A percentile compares a stretch with the other conserved stretches of the same genome.
Conservation (phyloP, 352 stramenopile genomes). For the Thalassiosira hispida region DNA sequence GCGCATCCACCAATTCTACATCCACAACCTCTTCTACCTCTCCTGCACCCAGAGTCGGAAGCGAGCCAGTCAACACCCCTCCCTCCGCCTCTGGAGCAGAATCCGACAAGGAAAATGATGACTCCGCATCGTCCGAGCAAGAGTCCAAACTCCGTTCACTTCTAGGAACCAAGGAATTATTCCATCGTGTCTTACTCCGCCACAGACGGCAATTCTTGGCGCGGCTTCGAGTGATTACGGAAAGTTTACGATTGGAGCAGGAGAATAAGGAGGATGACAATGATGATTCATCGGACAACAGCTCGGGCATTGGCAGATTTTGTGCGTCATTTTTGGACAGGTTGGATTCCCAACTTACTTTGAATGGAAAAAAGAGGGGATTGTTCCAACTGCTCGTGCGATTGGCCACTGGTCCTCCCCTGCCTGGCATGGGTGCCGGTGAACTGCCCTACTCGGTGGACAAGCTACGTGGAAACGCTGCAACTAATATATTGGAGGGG, state of each 20-base stretch:
- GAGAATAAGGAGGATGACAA: conserved; percentile 11
- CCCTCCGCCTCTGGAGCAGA: neutral
- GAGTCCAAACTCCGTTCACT: conserved; percentile 36
- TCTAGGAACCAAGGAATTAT: conserved; percentile 51
- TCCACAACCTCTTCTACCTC: no score
- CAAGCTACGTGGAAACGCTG: neutral
- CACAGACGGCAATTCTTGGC: conserved; percentile 54
- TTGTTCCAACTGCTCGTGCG: conserved; percentile 59
- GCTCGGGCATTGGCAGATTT: neutral
- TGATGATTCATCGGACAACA: neutral
- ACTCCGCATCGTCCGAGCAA: conserved; percentile 3
- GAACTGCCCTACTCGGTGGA: conserved; percentile 18
- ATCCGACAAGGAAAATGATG: neutral
- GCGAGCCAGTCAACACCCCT: no score
- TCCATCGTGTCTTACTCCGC: conserved; percentile 42
- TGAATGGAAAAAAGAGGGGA: conserved; percentile 40
- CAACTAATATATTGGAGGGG: conserved; percentile 5
- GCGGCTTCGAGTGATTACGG: conserved; percentile 49
- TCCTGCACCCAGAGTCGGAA: no score
- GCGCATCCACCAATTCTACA: no score
- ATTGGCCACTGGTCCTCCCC: conserved; percentile 36
- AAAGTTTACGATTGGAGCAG: conserved; percentile 65
- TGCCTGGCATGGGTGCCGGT: conserved; percentile 18
- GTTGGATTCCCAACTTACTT: conserved; percentile 37
- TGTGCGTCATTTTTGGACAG: conserved; percentile 62